Conservation (phyloP, 306 rosid species). For the Oemleria cerasiformis region DNA sequence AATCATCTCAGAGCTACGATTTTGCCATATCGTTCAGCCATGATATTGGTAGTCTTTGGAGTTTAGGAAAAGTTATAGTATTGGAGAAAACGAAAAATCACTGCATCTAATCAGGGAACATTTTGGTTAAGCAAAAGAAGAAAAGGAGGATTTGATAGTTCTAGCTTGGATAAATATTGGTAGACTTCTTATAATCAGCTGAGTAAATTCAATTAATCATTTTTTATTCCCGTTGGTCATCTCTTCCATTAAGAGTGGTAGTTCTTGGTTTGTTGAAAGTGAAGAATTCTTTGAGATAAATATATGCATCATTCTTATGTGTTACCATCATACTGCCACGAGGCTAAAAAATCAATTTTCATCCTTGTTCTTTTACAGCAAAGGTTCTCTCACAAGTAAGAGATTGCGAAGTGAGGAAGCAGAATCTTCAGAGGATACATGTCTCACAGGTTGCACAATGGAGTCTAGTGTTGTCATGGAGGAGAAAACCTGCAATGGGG, state of each 20-base stretch:
- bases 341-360: constrained; percentile 4
- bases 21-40: background rate
- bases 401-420: constrained; percentile 14
- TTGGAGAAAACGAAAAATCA: background rate
- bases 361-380: constrained; percentile 17
- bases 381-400: constrained; percentile 1
- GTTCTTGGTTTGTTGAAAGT: background rate
- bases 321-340: constrained; percentile 21
- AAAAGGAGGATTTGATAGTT: background rate
- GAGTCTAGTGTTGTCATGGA: constrained; percentile 22
- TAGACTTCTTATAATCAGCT: background rate
- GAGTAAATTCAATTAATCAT: background rate
- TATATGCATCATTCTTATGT: too few species aligned
- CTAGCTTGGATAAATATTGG: background rate
- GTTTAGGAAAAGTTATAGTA: background rate
- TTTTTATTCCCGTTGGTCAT: background rate
- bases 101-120: background rate
- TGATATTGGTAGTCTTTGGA: constrained; percentile 3
- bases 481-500: constrained; percentile 49
- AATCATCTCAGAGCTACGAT: background rate
- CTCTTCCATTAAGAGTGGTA: background rate
- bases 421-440: constrained; percentile 18
- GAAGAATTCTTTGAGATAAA: too few species aligned
- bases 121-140: background rate
- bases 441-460: constrained; percentile 6